phyloP scores from a whole-genome alignment of 768 basidiomycete species.

The Xerocomellus intermedius region DNA sequence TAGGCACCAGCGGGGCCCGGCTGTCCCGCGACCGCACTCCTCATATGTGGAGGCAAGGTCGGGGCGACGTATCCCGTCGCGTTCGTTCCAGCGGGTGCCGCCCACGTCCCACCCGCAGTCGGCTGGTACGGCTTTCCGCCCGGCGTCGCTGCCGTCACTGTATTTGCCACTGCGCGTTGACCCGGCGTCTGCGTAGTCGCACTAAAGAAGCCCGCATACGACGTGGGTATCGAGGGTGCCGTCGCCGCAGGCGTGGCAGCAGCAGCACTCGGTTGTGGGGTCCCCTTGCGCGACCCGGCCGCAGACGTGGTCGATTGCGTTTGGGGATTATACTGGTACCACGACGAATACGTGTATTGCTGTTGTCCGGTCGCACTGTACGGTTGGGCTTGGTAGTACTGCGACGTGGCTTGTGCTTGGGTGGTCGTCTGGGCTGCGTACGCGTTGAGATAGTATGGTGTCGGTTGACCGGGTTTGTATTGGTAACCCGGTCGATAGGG shows the following conservation, averaged over 20 bases:
- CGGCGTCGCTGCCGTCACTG: constrained; percentile 36
- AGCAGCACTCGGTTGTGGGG: constrained; percentile 41
- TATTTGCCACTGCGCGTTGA: constrained; percentile 57
- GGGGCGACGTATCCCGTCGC: constrained; percentile 31
- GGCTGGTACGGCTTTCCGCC: constrained; percentile 34
- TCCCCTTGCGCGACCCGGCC: constrained; percentile 39
- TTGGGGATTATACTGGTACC: constrained; percentile 44
- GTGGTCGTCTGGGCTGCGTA: constrained; percentile 24
- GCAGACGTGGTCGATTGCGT: constrained; percentile 20
- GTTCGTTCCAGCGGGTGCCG: constrained; percentile 25
- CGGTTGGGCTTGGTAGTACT: constrained; percentile 38
- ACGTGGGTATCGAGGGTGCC: constrained; percentile 31
- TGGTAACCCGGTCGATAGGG: constrained; percentile 33
- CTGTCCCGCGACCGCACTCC: constrained; percentile 27
- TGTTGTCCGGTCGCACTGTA: constrained; percentile 37
- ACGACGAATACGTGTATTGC: constrained; percentile 42
- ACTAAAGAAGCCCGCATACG: constrained; percentile 44
- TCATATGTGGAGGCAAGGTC: constrained; percentile 44
- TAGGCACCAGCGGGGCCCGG: constrained; percentile 19
- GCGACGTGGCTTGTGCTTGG: constrained; percentile 29
- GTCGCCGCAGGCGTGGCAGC: constrained; percentile 22
- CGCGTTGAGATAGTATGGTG: constrained; percentile 32
- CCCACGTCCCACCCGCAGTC: constrained; percentile 21
- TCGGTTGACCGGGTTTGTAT: constrained; percentile 39
- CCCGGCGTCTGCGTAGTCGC: constrained; percentile 28